Evolutionary conservation across 768 basidiomycete genomes (phyloP), one percentile per base, ranked within the genome.

Genomic region (Hygrophoropsis aurantiaca): DNA sequence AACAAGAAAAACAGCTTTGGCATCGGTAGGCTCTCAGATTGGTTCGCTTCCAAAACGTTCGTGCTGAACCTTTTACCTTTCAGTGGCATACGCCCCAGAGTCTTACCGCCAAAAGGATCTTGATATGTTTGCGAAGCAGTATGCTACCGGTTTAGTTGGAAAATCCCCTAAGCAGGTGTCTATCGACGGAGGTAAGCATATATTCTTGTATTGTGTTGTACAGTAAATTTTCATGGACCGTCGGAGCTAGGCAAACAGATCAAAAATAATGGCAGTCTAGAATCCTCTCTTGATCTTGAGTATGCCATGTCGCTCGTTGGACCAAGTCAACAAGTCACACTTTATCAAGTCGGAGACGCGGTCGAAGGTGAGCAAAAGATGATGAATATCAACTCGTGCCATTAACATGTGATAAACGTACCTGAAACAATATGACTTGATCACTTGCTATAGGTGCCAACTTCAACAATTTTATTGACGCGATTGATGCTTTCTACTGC

Each of bases 261-360:
- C 47, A 67, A 72, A 35, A 77, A 79, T 50, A 54, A 64, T 16
- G 53, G 60, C 27, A 79, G 84, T 47, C 79, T 74, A 10, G 84
- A 84, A 71, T 81, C 82, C 25, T 80, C 83, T 54, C 73, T 85
- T 5, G 84, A 85, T 57, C 75, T 85, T 26, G 79, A 85, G 61
- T 84, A 83, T 33, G 77, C 73, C 16, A 76, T 86, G 44, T 70
- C 77, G 3, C 63, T 75, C 43, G 36, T 38, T 21, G 58, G 55
- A 0, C 54, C 53, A 15, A 65, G 62, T 10, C 66, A 64, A 43
- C 52, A 54, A 0, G 40, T 68, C 24, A 59, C 55, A 10, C 47
- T 70, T 11, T 55, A 64, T 16, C 67, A 70, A 47, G 56, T 62
- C 11, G 68, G 68, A 26, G 64, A 67, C 49, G 55, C 61, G 11